Evolutionary conservation across 768 basidiomycete species (phyloP).

Genomic region (Boletus reticulatus): DNA sequence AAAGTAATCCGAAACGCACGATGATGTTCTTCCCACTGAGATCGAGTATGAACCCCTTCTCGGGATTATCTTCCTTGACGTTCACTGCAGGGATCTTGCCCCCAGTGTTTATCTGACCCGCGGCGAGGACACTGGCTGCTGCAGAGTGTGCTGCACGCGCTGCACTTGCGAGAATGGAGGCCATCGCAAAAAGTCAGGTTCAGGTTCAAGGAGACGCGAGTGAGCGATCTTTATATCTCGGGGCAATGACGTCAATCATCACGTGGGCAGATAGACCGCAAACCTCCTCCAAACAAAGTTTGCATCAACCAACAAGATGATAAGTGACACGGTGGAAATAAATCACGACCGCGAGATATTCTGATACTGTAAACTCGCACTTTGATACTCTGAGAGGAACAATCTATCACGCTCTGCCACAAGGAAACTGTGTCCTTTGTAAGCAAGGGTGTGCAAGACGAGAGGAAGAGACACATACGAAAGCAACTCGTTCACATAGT

Average conservation of each 20-base stretch:
- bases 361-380: constrained; percentile 73
- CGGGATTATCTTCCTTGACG: constrained; percentile 61
- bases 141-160: constrained; percentile 55
- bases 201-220: background rate
- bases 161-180: constrained; percentile 45
- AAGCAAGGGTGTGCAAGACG: background rate
- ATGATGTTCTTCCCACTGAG: constrained; percentile 63
- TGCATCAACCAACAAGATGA: background rate
- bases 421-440: constrained; percentile 60
- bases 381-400: constrained; percentile 79
- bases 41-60: constrained; percentile 39
- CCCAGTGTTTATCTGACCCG: constrained; percentile 39
- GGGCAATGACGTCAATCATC: background rate
- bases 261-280: background rate
- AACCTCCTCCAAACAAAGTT: background rate
- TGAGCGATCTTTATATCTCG: background rate
- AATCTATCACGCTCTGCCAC: constrained; percentile 66
- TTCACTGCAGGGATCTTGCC: constrained; percentile 45
- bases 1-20: constrained; percentile 36
- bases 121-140: constrained; percentile 47
- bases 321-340: background rate
- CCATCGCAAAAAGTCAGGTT: constrained; percentile 34
- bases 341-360: constrained; percentile 73
- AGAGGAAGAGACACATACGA: constrained; percentile 45
- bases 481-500: constrained; percentile 89